These are phyloP conservation scores for Castanea sativa DNA, from an alignment of 306 rosid species.

Conservation along the genomic window DNA sequence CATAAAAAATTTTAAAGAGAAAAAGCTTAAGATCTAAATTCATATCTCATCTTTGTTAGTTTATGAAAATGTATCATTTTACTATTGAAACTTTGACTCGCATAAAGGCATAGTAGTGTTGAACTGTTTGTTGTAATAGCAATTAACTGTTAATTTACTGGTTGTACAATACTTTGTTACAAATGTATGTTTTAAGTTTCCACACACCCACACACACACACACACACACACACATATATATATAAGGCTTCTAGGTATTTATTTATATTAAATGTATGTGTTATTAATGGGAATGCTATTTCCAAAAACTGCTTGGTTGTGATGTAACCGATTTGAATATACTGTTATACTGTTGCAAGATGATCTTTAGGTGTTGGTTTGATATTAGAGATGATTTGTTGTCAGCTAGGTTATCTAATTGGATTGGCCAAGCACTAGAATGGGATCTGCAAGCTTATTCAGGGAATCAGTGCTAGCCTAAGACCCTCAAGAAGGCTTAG, in stretches of 20 bases:
- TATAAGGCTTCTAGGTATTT: no score
- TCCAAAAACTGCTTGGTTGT: neutral
- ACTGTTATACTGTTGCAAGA: neutral
- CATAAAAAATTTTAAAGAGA: no score
- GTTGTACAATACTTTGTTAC: neutral
- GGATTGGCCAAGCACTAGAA: neutral
- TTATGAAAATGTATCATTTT: neutral
- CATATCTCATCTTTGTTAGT: conserved; percentile 2
- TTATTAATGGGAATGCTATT: neutral
- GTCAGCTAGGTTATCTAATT: neutral
- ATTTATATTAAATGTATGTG: neutral
- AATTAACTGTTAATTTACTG: neutral
- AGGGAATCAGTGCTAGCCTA: conserved; percentile 1
- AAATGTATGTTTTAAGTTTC: neutral
- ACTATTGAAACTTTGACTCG: neutral
- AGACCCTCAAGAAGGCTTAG: neutral
- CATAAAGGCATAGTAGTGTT: neutral
- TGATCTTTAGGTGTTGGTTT: neutral
- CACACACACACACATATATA: neutral
- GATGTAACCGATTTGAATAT: neutral
- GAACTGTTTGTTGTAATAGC: neutral
- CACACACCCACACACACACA: no score
- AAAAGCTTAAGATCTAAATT: conserved; percentile 19
- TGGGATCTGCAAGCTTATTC: neutral
- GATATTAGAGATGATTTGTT: neutral